Conservation (phyloP, 345 rosid genomes). For the Eucalyptus marginata region DNA sequence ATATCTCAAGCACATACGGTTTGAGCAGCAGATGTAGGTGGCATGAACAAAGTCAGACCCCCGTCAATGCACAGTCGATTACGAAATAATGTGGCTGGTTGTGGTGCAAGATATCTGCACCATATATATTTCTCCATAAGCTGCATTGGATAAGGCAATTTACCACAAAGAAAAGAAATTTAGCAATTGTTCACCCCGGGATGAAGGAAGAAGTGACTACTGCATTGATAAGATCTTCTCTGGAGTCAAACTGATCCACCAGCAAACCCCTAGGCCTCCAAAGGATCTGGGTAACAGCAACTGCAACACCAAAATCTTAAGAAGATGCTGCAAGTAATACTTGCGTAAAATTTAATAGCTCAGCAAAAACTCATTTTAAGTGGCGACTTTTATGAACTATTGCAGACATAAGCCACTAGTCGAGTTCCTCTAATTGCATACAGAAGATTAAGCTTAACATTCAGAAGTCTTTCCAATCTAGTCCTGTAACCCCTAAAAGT, state of each 20-base stretch:
- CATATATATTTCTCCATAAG: neutral
- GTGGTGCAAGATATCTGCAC: constrained; percentile 89
- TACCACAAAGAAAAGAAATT: neutral
- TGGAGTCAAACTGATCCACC: constrained; percentile 96
- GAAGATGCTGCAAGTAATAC: neutral
- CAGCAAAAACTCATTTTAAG: neutral
- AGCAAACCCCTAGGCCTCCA: constrained; percentile 90
- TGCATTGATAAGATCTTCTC: constrained; percentile 81
- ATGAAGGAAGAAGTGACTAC: constrained; percentile 82
- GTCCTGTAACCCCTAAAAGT: neutral
- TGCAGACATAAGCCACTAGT: neutral
- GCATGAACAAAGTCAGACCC: constrained; percentile 91
- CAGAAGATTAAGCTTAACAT: neutral
- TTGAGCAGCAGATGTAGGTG: constrained; percentile 86
- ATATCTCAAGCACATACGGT: constrained; percentile 33
- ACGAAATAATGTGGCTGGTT: constrained; percentile 80
- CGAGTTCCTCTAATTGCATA: neutral
- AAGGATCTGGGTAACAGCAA: constrained; percentile 89
- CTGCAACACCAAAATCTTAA: constrained; percentile 16
- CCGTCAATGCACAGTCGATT: constrained; percentile 89
- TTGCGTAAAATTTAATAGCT: neutral
- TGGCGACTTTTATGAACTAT: neutral
- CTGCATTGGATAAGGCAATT: neutral
- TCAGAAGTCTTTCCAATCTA: neutral
- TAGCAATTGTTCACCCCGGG: constrained; percentile 52